A percentile compares a stretch with the other conserved stretches of the same genome.
Conservation (phyloP, 176 grass and related monocot species). For the Cenchrus fungigraminus region DNA sequence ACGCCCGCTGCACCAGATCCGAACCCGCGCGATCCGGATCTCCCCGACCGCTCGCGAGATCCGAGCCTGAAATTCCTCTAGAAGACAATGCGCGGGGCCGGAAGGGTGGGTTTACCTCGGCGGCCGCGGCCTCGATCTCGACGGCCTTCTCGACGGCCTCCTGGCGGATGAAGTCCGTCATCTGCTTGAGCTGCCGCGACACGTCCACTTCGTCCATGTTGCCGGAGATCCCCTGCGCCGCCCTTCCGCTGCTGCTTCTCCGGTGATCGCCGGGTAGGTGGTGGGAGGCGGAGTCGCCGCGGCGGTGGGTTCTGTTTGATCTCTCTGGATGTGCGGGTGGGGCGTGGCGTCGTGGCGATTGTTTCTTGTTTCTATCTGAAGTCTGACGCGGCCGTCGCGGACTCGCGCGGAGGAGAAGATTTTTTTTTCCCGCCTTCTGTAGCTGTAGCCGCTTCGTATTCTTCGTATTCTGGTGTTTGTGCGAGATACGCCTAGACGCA, state of each 20-base stretch:
- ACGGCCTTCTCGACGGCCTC: constrained; percentile 73
- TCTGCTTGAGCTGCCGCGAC: constrained; percentile 66
- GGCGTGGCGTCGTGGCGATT: constrained; percentile 21
- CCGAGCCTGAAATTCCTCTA: neutral
- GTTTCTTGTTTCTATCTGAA: constrained; percentile 15
- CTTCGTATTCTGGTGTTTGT: neutral
- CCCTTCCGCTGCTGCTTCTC: neutral
- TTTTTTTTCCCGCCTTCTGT: too few relatives aligned
- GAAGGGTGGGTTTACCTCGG: constrained; percentile 48
- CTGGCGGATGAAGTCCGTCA: constrained; percentile 72
- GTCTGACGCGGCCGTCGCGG: neutral
- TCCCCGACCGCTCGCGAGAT: constrained; percentile 5
- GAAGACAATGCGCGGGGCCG: neutral
- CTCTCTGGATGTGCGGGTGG: neutral
- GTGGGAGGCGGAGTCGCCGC: neutral
- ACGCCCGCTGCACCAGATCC: constrained; percentile 18
- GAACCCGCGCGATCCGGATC: constrained; percentile 26
- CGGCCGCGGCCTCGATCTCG: constrained; percentile 77
- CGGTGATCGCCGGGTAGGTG: constrained; percentile 27
- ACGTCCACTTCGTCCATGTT: constrained; percentile 62
- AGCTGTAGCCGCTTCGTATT: neutral
- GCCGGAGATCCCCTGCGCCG: neutral
- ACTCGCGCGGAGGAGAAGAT: neutral
- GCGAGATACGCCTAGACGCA: neutral
- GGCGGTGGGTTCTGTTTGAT: constrained; percentile 21